Conservation (phyloP, 2,329 filamentous ascomycete species). For the Colletotrichum sp. region DNA sequence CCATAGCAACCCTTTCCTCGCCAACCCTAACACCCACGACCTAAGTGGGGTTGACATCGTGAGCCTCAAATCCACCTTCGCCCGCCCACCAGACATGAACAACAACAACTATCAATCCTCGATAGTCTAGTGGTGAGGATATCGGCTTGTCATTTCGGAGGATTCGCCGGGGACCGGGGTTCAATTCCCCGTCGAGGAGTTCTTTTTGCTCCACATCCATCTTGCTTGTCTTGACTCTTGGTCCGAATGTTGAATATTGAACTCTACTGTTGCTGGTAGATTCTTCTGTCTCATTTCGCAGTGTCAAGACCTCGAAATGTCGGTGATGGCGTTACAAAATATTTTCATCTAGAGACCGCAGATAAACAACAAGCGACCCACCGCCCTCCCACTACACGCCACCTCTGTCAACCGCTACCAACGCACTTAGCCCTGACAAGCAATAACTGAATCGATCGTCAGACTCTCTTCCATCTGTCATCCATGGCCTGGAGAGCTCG, state of each 20-base stretch:
- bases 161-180: neutral
- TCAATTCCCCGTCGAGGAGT: neutral
- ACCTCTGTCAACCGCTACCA: too few species aligned
- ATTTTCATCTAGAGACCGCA: too few species aligned
- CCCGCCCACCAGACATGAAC: neutral
- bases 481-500: accelerated
- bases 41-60: neutral
- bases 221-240: too few species aligned
- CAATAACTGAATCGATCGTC: too few species aligned
- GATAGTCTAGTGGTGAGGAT: neutral
- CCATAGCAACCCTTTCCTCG: accelerated
- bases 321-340: too few species aligned
- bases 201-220: neutral
- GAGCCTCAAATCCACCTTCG: neutral
- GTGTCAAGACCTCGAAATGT: too few species aligned
- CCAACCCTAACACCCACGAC: neutral
- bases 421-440: too few species aligned
- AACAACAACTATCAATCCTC: neutral
- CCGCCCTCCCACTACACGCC: too few species aligned
- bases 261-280: too few species aligned
- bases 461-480: neutral
- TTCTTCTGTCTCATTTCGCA: too few species aligned
- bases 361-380: too few species aligned
- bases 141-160: neutral
- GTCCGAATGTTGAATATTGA: too few species aligned